A percentile compares a stretch with the other conserved stretches of the same genome.
Conservation (phyloP, 2,329 filamentous ascomycete species). For the Fusarium sp. region DNA sequence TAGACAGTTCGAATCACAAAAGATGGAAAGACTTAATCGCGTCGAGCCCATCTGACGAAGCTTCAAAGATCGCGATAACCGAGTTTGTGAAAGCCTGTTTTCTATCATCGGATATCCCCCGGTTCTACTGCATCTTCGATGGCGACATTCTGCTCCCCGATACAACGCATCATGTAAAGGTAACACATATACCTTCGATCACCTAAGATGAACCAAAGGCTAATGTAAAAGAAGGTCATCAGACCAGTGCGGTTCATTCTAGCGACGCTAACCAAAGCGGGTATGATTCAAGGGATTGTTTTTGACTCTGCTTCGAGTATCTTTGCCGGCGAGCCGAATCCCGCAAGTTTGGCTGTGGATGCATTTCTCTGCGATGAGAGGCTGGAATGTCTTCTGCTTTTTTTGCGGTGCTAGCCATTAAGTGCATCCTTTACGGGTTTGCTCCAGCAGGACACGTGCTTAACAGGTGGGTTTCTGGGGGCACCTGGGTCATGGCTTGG, state of each 20-base stretch:
- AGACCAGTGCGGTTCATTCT: neutral
- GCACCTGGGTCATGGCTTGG: too few species aligned
- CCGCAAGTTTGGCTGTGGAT: neutral
- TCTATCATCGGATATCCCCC: accelerated
- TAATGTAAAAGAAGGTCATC: neutral
- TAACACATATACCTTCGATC: neutral
- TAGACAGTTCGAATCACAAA: neutral
- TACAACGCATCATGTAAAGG: accelerated
- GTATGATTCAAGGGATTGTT: neutral
- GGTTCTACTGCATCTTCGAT: accelerated
- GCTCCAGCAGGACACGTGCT: too few species aligned
- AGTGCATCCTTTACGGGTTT: too few species aligned
- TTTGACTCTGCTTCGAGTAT: neutral
- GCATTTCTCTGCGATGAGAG: neutral
- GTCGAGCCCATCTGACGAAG: neutral
- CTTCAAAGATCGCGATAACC: accelerated
- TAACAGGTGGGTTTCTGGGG: too few species aligned
- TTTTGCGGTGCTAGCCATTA: too few species aligned
- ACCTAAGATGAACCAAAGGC: neutral
- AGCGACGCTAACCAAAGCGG: accelerated
- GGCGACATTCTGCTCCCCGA: accelerated
- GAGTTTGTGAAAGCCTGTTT: neutral
- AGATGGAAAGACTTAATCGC: accelerated
- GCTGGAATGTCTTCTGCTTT: too few species aligned
- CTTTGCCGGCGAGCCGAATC: accelerated